A percentile compares a stretch with the other conserved stretches of the same genome.
Conservation (phyloP, 1,284 basidiomycete species). For the Anthracocystis walkeri region DNA sequence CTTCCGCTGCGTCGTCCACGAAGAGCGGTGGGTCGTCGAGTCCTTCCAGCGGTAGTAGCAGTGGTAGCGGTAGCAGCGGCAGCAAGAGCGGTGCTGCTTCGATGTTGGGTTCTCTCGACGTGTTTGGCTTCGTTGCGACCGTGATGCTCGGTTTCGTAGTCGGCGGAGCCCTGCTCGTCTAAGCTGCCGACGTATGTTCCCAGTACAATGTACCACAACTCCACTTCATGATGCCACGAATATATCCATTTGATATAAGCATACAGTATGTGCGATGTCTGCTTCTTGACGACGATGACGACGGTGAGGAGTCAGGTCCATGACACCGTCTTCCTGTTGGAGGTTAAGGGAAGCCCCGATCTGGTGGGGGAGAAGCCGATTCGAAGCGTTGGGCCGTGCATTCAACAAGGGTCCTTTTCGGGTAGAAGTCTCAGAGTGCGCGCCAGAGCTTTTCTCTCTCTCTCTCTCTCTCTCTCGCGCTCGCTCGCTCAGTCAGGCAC, state of each 20-base stretch:
- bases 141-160: slow-evolving; percentile 22
- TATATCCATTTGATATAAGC: neutral
- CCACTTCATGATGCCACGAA: neutral
- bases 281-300: neutral
- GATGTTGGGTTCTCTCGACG: slow-evolving; percentile 7
- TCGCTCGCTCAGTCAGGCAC: neutral
- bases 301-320: neutral
- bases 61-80: neutral
- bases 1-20: slow-evolving; percentile 11
- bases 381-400: slow-evolving; percentile 9
- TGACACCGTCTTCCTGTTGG: neutral
- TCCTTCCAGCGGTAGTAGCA: slow-evolving; percentile 3
- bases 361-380: neutral
- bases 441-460: neutral
- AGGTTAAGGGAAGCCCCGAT: neutral
- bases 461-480: neutral
- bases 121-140: slow-evolving; percentile 18
- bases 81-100: slow-evolving; percentile 30
- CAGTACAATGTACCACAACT: neutral
- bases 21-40: slow-evolving; percentile 7
- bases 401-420: slow-evolving; percentile 1
- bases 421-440: neutral
- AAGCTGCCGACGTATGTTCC: neutral
- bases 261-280: neutral
- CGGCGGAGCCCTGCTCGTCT: slow-evolving; percentile 25